These are phyloP conservation scores for Flaveria robusta DNA, from an alignment of 129 eudicot species.

Conservation along the genomic window DNA sequence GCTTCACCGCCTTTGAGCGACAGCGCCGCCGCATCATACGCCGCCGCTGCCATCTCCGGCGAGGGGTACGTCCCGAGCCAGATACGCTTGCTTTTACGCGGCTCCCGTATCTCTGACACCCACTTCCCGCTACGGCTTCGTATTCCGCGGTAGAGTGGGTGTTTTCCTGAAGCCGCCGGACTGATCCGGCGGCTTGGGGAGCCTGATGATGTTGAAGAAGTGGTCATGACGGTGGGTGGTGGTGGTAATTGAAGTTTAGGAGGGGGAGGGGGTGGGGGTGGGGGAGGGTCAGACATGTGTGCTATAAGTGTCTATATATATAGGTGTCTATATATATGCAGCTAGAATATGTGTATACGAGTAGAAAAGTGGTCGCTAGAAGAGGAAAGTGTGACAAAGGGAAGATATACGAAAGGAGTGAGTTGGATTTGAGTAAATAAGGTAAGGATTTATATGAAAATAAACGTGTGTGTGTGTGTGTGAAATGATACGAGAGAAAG, in stretches of 20 bases:
- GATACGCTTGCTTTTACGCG: conserved; percentile 46
- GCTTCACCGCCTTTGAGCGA: conserved; percentile 46
- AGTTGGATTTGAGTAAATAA: not conserved
- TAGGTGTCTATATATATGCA: conserved; percentile 14
- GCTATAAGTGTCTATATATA: not conserved
- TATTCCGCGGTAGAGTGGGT: conserved; percentile 45
- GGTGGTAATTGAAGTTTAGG: conserved; percentile 22
- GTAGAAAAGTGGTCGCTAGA: not conserved
- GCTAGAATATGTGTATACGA: not conserved
- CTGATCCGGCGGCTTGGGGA: conserved; percentile 30
- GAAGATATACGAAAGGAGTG: not conserved
- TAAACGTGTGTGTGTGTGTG: conserved; percentile 6
- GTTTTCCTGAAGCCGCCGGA: conserved; percentile 29
- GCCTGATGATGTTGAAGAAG: conserved; percentile 26
- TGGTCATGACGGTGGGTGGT: conserved; percentile 21
- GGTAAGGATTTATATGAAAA: conserved; percentile 15
- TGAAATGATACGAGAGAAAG: conserved; percentile 25
- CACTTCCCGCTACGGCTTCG: conserved; percentile 52
- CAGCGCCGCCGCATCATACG: conserved; percentile 52
- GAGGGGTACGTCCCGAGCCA: conserved; percentile 56
- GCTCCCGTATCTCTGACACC: conserved; percentile 61
- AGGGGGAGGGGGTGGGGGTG: conserved; percentile 12
- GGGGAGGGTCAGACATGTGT: conserved; percentile 30
- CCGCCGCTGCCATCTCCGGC: conserved; percentile 62
- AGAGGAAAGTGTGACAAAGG: not conserved